Evolutionary conservation across 371 early-diverging fungal genomes (phyloP).

Genomic region (Rhizopus microsporus): DNA sequence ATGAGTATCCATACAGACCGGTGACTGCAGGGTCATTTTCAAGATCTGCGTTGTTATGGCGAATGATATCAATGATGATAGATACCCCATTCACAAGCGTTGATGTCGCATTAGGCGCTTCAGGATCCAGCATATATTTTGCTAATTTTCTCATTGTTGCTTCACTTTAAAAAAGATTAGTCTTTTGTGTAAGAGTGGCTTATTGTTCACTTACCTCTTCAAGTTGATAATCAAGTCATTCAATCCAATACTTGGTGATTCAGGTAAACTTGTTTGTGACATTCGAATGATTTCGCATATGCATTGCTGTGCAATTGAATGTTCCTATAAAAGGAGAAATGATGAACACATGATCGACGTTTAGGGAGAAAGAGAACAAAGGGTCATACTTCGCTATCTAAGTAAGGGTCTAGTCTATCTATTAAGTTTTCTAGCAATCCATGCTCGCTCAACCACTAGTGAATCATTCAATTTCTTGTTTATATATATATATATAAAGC

Average conservation of each 20-base stretch:
- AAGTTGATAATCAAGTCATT: constrained; percentile 73
- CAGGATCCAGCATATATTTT: constrained; percentile 81
- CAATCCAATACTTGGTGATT: constrained; percentile 68
- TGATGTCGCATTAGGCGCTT: constrained; percentile 75
- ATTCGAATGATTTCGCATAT: constrained; percentile 89
- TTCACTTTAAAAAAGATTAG: constrained; percentile 43
- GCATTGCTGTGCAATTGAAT: constrained; percentile 86
- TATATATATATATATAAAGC: background rate
- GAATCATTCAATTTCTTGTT: background rate
- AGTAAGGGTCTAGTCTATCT: constrained; percentile 74
- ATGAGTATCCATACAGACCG: constrained; percentile 30
- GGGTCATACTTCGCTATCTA: constrained; percentile 60
- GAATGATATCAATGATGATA: constrained; percentile 94
- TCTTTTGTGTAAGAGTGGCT: background rate
- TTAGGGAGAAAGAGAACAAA: no score
- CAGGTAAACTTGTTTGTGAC: constrained; percentile 69
- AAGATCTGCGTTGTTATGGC: constrained; percentile 74
- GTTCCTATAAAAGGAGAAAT: constrained; percentile 51
- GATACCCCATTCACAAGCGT: constrained; percentile 87
- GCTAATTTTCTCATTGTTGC: constrained; percentile 71
- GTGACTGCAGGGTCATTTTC: constrained; percentile 31
- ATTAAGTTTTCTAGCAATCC: constrained; percentile 76
- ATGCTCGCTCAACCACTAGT: constrained; percentile 80
- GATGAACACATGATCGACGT: background rate
- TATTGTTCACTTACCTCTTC: constrained; percentile 54